These are phyloP conservation scores for Coniochaeta sp. DNA, from an alignment of 2,329 filamentous ascomycete species.

Conservation along the genomic window DNA sequence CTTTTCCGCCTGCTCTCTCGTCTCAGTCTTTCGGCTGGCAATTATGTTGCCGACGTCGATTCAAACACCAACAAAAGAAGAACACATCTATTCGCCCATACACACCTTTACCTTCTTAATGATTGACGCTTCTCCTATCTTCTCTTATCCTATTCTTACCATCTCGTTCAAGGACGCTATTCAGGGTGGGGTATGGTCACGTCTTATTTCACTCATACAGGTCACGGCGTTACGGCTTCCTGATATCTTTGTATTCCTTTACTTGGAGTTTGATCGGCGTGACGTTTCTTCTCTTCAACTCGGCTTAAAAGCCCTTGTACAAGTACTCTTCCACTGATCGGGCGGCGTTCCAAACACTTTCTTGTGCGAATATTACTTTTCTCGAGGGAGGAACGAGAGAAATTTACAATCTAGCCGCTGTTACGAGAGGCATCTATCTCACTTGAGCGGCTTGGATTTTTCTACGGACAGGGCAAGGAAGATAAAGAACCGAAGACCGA, in stretches of 20 bases:
- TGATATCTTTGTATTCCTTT: neutral
- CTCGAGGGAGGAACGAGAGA: neutral
- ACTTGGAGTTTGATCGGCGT: neutral
- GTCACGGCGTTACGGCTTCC: neutral
- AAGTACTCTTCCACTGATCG: neutral
- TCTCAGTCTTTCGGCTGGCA: conserved; percentile 1
- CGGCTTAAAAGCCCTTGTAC: neutral
- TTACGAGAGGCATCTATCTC: neutral
- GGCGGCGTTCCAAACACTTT: neutral
- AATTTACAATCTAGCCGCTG: neutral
- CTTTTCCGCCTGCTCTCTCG: conserved; percentile 1
- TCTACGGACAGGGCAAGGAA: neutral
- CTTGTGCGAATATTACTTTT: neutral
- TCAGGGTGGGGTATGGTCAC: neutral
- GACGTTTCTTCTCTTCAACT: neutral
- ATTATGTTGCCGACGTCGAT: neutral
- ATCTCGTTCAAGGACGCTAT: neutral
- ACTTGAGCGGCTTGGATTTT: neutral
- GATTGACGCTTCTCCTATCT: neutral
- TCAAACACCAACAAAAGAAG: neutral
- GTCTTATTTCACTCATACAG: neutral
- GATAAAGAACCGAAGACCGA: conserved; percentile 1
- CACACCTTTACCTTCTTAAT: neutral
- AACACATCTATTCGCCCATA: neutral
- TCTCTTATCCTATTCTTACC: conserved; percentile 1